Evolutionary conservation across 2,329 filamentous ascomycete genomes (phyloP), one percentile per base, ranked within the genome.

Genomic region (Pseudonectria buxi): DNA sequence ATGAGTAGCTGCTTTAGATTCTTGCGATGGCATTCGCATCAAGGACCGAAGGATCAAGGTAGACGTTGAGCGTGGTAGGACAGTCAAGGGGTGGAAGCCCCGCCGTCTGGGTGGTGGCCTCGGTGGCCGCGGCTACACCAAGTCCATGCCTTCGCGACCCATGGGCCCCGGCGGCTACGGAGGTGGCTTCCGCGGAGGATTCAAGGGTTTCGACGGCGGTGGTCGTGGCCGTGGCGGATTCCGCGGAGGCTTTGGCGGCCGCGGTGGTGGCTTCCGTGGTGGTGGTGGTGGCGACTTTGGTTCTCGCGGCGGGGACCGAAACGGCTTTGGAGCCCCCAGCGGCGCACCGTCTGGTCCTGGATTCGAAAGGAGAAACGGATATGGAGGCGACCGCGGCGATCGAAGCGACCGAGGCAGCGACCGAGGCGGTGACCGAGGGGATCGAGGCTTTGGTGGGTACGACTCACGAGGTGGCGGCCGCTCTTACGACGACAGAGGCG

Each of bases 51-150:
- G 83, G 53, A 86, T 96, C 55, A 79, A 95, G 57, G 88, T 96
- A 54, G 92, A 98, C 58, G 90, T 96, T 42, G 92, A 98, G 66
- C 82, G 92, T 56, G 92, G 92, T 49, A 83, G 92, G 50, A 96
- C 92, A 24, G 87, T 95, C 27, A 85, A 86, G 56, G 87, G 84
- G 32, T 98, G 92, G 92, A 84, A 86, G 56, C 92, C 92, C 43
- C 82, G 86, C 49, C 83, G 92, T 45, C 83, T 94, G 34, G 92
- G 90, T 39, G 92, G 92, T 47, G 92, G 92, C 30, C 76, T 95
- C 3, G 92, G 92, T 44, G 90, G 90, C 30, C 81, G 92, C 53
- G 85, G 86, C 46, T 96, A 96, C 63, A 96, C 90, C 38, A 94
- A 90, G 63, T 78, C 81, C 12, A 71, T 79, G 46, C 76, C 83